Conservation (phyloP, 2,329 filamentous ascomycete genomes). For the Ophiostoma ulmi region DNA sequence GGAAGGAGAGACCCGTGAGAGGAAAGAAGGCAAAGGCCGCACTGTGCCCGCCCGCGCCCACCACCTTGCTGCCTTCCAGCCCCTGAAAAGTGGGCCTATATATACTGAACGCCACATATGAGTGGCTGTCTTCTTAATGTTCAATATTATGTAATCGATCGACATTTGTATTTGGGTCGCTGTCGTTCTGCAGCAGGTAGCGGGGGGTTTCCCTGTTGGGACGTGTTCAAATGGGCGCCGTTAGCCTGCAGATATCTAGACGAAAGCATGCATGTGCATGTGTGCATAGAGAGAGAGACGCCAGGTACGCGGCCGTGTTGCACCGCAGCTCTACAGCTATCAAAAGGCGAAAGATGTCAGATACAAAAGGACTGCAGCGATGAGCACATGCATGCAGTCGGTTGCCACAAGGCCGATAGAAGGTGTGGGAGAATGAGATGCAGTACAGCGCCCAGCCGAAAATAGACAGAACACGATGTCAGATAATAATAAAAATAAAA, state of each 20-base stretch:
- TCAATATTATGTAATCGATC: not conserved
- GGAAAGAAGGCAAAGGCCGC: slow-evolving; percentile 2
- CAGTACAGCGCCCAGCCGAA: not conserved
- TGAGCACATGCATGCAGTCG: not conserved
- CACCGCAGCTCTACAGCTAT: not conserved
- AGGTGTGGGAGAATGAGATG: not conserved
- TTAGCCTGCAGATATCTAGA: not conserved
- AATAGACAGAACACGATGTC: not conserved
- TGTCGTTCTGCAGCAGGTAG: not conserved
- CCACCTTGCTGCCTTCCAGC: slow-evolving; percentile 1
- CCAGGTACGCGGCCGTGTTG: not conserved
- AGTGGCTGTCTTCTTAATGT: not conserved
- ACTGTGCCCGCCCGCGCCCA: not conserved
- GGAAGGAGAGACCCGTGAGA: slow-evolving; percentile 11
- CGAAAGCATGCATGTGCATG: not conserved
- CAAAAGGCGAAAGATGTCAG: not conserved
- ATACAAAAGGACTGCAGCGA: not conserved
- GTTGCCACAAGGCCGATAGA: not conserved
- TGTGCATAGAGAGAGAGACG: not conserved
- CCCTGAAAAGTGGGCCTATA: not conserved
- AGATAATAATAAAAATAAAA: not conserved
- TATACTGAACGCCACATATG: slow-evolving; percentile 11
- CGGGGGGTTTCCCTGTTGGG: slow-evolving; percentile 6
- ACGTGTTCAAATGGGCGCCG: not conserved
- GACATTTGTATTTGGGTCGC: not conserved